Base-by-base conservation (phyloP, 1,139 yeast genomes). In the Scheffersomyces illinoinensis region DNA sequence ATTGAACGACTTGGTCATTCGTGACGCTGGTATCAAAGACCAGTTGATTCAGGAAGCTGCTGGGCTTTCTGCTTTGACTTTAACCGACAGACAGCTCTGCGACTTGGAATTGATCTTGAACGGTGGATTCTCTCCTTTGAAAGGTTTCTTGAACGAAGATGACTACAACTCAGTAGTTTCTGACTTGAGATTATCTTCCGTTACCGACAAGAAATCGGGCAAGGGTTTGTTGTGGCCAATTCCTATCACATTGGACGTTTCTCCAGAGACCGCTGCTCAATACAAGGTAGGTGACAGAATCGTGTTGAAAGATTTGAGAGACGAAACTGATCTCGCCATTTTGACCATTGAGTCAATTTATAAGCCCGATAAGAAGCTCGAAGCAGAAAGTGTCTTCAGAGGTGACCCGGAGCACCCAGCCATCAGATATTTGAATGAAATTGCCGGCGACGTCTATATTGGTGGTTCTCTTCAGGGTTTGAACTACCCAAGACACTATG, bases 381-480 rank as follows among this genome's bases (percentile, higher is more conserved):
- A 93, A 79, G 98, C 97, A 59, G 76, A 86, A 65, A 83, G 88
- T 69, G 98, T 93, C 24, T 93, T 93, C 78, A 87, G 98, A 73
- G 98, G 98, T 63, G 98, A 93, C 74, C 95, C 97, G 53, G 98
- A 93, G 73, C 98, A 93, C 76, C 98, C 98, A 20, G 98, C 98
- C 21, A 81, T 90, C 68, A 84, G 81, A 68, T 93, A 91, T 76
- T 82, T 93, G 67, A 72, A 76, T 69, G 87, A 90, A 64, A 82
- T 84, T 56, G 95, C 93, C 54, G 93, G 95, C 70, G 97, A 91
- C 47, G 85, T 81, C 69, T 93, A 93, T 75, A 80, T 93, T 56
- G 98, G 98, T 69, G 98, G 98, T 67, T 83, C 88, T 54, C 70
- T 93, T 58, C 91, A 92, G 73, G 97, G 97, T 53, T 84, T 93